Percentiles rank a stretch among this genome's conserved stretches.
These are phyloP conservation scores for Tillandsia leiboldiana DNA, from an alignment of 176 grass and related monocot species.

Conservation along the genomic window DNA sequence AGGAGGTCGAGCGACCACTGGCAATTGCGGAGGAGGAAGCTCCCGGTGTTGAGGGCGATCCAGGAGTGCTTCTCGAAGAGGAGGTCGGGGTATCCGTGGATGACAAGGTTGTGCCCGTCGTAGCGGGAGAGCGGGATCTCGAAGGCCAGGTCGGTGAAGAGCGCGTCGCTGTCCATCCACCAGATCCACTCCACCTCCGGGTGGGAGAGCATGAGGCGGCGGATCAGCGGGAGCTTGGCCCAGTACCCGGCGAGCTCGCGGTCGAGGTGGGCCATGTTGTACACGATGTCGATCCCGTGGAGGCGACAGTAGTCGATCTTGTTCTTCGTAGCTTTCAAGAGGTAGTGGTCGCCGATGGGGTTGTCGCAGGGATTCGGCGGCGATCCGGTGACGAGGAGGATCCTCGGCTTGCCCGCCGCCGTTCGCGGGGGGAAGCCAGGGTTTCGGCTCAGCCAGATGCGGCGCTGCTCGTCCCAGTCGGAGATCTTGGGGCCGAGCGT, in stretches of 20 bases:
- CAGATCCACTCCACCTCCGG: slow-evolving; percentile 85
- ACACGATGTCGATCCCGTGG: slow-evolving; percentile 76
- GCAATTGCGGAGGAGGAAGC: slow-evolving; percentile 85
- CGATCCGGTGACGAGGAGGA: slow-evolving; percentile 72
- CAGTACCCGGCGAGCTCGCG: slow-evolving; percentile 80
- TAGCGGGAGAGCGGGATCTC: slow-evolving; percentile 65
- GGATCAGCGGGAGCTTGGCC: slow-evolving; percentile 88
- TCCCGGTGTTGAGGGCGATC: slow-evolving; percentile 76
- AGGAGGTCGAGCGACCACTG: slow-evolving; percentile 89
- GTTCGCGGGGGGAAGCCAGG: slow-evolving; percentile 27
- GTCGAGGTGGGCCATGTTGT: slow-evolving; percentile 84
- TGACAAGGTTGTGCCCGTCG: slow-evolving; percentile 56
- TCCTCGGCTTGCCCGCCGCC: slow-evolving; percentile 37
- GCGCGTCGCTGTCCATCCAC: slow-evolving; percentile 91
- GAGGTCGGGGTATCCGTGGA: slow-evolving; percentile 61
- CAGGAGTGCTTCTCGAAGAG: slow-evolving; percentile 71
- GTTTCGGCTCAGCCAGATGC: slow-evolving; percentile 57
- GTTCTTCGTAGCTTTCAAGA: slow-evolving; percentile 72
- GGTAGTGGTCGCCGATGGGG: slow-evolving; percentile 64
- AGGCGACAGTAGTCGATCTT: slow-evolving; percentile 91
- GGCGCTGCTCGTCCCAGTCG: slow-evolving; percentile 58
- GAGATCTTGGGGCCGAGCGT: slow-evolving; percentile 52
- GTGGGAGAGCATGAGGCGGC: slow-evolving; percentile 70
- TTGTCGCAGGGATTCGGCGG: slow-evolving; percentile 57
- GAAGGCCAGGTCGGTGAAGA: slow-evolving; percentile 86